Conservation (phyloP, 148 eudicot species). For the Fagopyrum esculentum region DNA sequence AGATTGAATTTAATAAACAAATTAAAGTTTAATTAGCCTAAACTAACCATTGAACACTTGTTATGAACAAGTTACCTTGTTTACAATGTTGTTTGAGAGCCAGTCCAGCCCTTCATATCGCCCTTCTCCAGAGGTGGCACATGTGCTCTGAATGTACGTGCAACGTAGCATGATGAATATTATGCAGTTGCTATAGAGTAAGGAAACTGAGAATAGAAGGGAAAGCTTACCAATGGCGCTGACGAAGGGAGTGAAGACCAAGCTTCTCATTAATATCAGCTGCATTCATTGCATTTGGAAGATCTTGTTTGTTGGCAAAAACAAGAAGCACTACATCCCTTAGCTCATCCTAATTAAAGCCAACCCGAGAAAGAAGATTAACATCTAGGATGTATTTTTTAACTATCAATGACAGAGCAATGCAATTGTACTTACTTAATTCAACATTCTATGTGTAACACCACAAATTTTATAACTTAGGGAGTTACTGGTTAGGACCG, state of each 20-base stretch:
- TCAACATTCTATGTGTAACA: constrained; percentile 44
- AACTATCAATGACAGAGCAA: not conserved
- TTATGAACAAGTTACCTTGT: not conserved
- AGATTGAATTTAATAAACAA: too few relatives aligned
- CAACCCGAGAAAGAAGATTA: not conserved
- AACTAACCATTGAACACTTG: not conserved
- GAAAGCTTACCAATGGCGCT: too few relatives aligned
- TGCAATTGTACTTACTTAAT: constrained; percentile 21
- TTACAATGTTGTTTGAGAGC: constrained; percentile 16
- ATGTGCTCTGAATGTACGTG: too few relatives aligned
- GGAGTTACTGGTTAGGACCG: too few relatives aligned
- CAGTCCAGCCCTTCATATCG: constrained; percentile 12
- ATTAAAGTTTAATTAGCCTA: not conserved
- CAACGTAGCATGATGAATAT: too few relatives aligned
- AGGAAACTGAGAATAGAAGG: too few relatives aligned
- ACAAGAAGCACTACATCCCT: constrained; percentile 63
- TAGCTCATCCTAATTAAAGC: constrained; percentile 42
- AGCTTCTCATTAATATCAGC: too few relatives aligned
- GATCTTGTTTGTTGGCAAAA: constrained; percentile 56
- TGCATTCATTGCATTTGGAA: too few relatives aligned
- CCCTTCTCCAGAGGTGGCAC: constrained; percentile 11
- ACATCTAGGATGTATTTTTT: not conserved
- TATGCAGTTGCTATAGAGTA: too few relatives aligned
- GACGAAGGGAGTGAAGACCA: too few relatives aligned
- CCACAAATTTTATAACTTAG: too few relatives aligned